phyloP scores from a whole-genome alignment of 202 grass and related monocot genomes.

The Eragrostis tef region DNA sequence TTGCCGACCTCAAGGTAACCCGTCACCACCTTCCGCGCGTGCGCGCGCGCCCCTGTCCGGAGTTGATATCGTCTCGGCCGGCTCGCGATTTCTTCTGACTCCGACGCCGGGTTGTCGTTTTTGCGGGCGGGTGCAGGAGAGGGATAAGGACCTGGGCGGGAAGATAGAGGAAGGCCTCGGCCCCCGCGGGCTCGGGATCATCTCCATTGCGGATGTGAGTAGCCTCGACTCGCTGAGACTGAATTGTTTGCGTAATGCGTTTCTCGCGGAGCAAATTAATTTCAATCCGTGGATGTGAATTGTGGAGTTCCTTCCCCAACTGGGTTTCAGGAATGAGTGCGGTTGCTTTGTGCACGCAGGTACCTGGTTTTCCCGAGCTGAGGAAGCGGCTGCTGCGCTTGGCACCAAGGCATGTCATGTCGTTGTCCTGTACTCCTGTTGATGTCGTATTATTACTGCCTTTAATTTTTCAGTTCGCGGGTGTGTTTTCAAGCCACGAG shows the following conservation, averaged over 20 bases:
- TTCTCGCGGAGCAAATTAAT: neutral
- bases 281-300: neutral
- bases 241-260: neutral
- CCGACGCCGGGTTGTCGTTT: neutral
- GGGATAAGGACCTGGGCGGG: conserved; percentile 59
- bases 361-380: conserved; percentile 68
- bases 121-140: conserved; percentile 57
- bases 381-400: conserved; percentile 69
- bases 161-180: conserved; percentile 95
- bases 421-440: neutral
- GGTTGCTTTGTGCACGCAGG: conserved; percentile 45
- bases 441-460: neutral
- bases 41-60: too few relatives aligned
- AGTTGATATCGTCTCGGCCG: too few relatives aligned
- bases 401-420: conserved; percentile 57
- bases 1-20: conserved; percentile 70
- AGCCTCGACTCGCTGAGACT: neutral
- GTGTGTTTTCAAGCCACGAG: neutral
- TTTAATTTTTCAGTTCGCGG: neutral
- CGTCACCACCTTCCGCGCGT: neutral
- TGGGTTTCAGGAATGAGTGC: neutral
- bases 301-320: neutral
- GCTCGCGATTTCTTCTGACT: neutral
- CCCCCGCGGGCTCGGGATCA: conserved; percentile 78
- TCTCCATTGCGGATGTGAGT: conserved; percentile 83